These are phyloP conservation scores for Leishmania aethiopica DNA, from an alignment of 208 protist species.

Conservation along the genomic window DNA sequence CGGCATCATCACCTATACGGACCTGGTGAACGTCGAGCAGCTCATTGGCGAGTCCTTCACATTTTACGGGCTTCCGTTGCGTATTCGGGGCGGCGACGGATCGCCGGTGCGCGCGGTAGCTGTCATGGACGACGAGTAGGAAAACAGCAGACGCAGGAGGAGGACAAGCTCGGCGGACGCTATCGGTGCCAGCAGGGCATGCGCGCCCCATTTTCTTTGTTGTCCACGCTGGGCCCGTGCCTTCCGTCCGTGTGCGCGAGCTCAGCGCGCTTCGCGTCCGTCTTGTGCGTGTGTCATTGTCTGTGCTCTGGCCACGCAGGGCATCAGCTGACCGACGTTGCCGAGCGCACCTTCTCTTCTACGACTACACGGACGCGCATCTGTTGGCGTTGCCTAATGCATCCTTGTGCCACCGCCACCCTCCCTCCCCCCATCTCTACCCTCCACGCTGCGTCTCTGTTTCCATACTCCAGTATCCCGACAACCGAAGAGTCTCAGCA, in stretches of 20 bases:
- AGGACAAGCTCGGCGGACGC: not conserved
- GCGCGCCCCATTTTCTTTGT: not conserved
- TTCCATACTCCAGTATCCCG: not conserved
- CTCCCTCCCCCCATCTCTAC: not conserved
- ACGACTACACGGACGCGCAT: not conserved
- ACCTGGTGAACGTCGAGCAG: conserved; percentile 45
- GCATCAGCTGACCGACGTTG: not conserved
- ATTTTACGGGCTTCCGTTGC: conserved; percentile 51
- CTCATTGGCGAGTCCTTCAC: conserved; percentile 25
- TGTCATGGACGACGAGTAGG: conserved; percentile 18
- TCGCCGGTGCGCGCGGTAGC: conserved; percentile 54
- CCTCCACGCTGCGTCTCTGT: no score
- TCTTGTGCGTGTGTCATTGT: not conserved
- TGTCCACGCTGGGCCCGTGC: not conserved
- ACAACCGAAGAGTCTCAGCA: not conserved
- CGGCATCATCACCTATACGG: conserved; percentile 47
- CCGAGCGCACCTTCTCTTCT: not conserved
- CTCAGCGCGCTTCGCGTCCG: not conserved
- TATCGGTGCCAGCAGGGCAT: not conserved
- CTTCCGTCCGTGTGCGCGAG: no score
- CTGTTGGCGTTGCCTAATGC: not conserved
- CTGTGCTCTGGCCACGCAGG: not conserved
- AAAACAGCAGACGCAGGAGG: not conserved
- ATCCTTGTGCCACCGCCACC: not conserved
- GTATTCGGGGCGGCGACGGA: conserved; percentile 44